phyloP scores from a whole-genome alignment of 2,329 filamentous ascomycete genomes.

The Neodidymelliopsis sp. region DNA sequence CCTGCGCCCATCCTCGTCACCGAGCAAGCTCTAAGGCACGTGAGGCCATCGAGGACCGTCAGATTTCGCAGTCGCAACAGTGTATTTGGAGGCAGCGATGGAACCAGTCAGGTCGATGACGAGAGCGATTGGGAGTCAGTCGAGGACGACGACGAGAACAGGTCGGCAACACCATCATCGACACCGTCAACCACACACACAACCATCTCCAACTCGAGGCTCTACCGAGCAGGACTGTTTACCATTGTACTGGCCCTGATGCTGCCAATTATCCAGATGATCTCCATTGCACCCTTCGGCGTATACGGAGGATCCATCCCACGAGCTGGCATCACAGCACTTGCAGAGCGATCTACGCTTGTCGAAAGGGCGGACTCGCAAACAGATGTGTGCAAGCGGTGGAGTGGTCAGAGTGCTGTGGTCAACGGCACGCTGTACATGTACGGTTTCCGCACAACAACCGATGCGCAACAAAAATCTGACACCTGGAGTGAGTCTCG shows the following conservation, averaged over 20 bases:
- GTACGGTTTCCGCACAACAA: constrained; percentile 74
- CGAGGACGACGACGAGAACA: constrained; percentile 30
- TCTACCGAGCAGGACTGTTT: constrained; percentile 41
- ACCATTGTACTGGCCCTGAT: constrained; percentile 42
- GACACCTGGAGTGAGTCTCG: constrained; percentile 72
- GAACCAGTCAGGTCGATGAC: constrained; percentile 24
- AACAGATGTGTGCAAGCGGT: constrained; percentile 47
- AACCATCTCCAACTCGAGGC: constrained; percentile 25
- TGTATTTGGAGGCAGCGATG: constrained; percentile 29
- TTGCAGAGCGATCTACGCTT: constrained; percentile 22
- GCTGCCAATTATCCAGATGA: constrained; percentile 43
- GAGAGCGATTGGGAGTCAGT: constrained; percentile 41
- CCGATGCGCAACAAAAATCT: constrained; percentile 62
- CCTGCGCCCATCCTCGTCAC: constrained; percentile 36
- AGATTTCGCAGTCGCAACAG: constrained; percentile 44
- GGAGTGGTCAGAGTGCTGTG: constrained; percentile 61
- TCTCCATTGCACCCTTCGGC: constrained; percentile 34
- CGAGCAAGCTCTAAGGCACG: constrained; percentile 24
- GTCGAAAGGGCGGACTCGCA: constrained; percentile 41
- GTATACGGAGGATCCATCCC: constrained; percentile 39
- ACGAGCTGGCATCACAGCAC: constrained; percentile 25
- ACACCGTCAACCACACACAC: constrained; percentile 6
- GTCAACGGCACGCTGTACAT: constrained; percentile 80
- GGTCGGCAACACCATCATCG: constrained; percentile 1
- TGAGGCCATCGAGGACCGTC: constrained; percentile 38